Evolutionary conservation across 306 rosid genomes (phyloP), one percentile per base, ranked within the genome.

Genomic region (Rosa chinensis): DNA sequence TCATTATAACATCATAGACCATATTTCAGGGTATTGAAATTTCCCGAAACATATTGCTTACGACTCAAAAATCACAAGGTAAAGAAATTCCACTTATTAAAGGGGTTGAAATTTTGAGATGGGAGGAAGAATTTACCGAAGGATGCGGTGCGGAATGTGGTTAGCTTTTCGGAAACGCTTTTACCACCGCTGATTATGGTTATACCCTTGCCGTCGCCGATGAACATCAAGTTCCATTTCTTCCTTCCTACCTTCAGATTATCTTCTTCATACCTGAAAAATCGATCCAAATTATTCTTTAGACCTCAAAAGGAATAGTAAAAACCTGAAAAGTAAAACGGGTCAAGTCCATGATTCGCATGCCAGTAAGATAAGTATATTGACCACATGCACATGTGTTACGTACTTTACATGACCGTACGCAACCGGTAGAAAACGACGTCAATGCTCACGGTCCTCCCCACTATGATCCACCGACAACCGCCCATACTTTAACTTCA

Each of bases 101-200:
- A 32, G 37, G 37, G 37, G 37, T 55, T 10, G 20, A 16, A 32
- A 10, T 23, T 61, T 13, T 28, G 0, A 13, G 10, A 11, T 2
- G n/a, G n/a, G 59, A 6, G 23, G 1, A 25, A 25, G 43, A 78
- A 66, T 13, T 87, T 89, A 96, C 99, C 99, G 10, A 96, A 96
- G 8, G 93, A 74, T 6, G 99, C 99, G 0, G 90, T 96, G 93
- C 91, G 99, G 81, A 96, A 96, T 37, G 99, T 96, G n/a, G 99
- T 96, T 37, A 84, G 7, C 5, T 52, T 72, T 1, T 87, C 55
- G 12, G 0, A 0, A 13, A 86, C 76, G 74, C 79, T 96, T 70
- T 42, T 93, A 1, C 87, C 83, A 0, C 99, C 99, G 0, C 98
- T 78, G 16, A 96, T 93, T 52, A 88, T 79, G 1, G 99, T 93